These are phyloP conservation scores for Hanseniaspora hatyaiensis DNA, from an alignment of 805 yeast species.

Conservation along the genomic window DNA sequence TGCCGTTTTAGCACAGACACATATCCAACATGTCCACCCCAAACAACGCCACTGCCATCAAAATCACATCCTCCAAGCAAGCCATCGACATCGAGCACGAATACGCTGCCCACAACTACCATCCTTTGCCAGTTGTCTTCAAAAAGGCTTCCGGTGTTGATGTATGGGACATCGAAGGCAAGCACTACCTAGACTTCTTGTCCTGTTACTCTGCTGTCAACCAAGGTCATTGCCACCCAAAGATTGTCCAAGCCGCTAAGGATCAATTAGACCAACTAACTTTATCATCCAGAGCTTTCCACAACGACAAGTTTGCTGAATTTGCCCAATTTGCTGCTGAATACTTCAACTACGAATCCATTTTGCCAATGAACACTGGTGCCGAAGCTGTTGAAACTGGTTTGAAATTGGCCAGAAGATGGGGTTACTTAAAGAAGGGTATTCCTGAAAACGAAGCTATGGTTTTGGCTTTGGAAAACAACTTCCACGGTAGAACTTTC, in stretches of 20 bases:
- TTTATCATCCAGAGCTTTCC: conserved; percentile 82
- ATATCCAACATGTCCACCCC: conserved; percentile 18
- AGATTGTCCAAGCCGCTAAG: conserved; percentile 68
- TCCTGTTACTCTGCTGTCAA: conserved; percentile 95
- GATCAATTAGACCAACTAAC: conserved; percentile 82
- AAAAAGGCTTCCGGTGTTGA: conserved; percentile 78
- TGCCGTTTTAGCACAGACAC: background rate
- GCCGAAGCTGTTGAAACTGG: conserved; percentile 98
- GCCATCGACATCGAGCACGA: conserved; percentile 60
- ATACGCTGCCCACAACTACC: conserved; percentile 93
- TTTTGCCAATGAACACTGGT: conserved; percentile 96
- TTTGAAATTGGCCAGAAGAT: conserved; percentile 84
- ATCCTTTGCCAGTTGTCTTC: conserved; percentile 91
- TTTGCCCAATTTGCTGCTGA: conserved; percentile 83
- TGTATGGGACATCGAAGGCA: conserved; percentile 98
- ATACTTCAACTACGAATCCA: conserved; percentile 81
- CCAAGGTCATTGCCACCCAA: conserved; percentile 97
- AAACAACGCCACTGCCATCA: conserved; percentile 24
- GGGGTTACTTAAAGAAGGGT: conserved; percentile 87
- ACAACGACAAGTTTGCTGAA: conserved; percentile 74
- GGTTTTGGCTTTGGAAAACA: conserved; percentile 73
- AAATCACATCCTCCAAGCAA: conserved; percentile 47
- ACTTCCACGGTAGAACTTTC: conserved; percentile 93
- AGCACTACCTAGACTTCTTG: conserved; percentile 79
- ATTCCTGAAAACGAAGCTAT: conserved; percentile 77